These are phyloP conservation scores for Podospora tetraspora DNA, from an alignment of 495 filamentous ascomycete species.

Conservation along the genomic window DNA sequence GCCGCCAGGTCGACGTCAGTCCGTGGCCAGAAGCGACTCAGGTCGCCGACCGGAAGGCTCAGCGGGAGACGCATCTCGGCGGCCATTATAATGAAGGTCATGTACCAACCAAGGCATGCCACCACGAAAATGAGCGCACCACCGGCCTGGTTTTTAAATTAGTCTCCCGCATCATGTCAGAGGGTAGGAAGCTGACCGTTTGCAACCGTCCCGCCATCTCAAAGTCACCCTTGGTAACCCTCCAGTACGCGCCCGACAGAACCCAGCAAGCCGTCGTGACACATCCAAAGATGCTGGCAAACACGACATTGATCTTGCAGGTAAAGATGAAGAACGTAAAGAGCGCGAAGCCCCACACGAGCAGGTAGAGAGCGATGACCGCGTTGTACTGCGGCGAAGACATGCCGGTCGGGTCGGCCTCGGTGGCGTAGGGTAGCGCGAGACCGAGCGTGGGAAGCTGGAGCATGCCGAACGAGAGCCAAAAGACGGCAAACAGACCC, in stretches of 20 bases:
- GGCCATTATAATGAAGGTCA: conserved; percentile 51
- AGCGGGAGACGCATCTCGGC: conserved; percentile 52
- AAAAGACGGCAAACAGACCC: conserved; percentile 53
- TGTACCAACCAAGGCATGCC: conserved; percentile 49
- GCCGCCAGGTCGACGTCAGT: conserved; percentile 42
- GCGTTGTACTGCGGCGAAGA: conserved; percentile 44
- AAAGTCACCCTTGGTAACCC: conserved; percentile 41
- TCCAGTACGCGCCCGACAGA: conserved; percentile 48
- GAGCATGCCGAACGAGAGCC: conserved; percentile 50
- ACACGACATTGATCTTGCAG: conserved; percentile 49
- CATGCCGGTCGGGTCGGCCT: conserved; percentile 39
- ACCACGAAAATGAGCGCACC: conserved; percentile 48
- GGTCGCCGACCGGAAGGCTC: conserved; percentile 49
- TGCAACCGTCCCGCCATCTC: conserved; percentile 40
- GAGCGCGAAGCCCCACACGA: conserved; percentile 53
- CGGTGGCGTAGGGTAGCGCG: conserved; percentile 42
- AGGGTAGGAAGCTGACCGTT: conserved; percentile 32
- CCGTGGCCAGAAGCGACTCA: conserved; percentile 48
- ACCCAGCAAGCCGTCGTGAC: conserved; percentile 46
- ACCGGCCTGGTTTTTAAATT: conserved; percentile 31
- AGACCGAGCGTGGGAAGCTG: conserved; percentile 49
- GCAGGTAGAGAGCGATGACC: conserved; percentile 45
- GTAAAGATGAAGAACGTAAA: conserved; percentile 55
- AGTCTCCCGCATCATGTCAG: not conserved
- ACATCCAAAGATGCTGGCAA: conserved; percentile 48